phyloP scores from a whole-genome alignment of 257 asterid species.

The Solanum clarkiae region DNA sequence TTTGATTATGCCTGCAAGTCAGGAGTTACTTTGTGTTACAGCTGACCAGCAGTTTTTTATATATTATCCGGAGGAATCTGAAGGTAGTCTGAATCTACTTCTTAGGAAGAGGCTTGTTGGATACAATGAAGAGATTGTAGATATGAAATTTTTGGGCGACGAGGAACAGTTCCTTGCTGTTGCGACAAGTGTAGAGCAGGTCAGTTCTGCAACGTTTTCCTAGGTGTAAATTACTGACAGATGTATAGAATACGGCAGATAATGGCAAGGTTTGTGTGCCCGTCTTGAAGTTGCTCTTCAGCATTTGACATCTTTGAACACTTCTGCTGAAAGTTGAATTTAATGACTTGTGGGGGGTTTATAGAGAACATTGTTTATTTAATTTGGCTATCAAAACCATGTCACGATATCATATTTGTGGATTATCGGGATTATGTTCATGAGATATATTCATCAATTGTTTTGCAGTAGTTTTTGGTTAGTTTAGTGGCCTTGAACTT shows the following conservation, averaged over 20 bases:
- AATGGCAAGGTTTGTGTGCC: not conserved
- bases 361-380: not conserved
- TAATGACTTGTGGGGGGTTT: not conserved
- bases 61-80: conserved; percentile 46
- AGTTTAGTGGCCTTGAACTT: not conserved
- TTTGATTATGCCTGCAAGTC: conserved; percentile 61
- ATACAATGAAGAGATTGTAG: conserved; percentile 88
- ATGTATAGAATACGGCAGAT: not conserved
- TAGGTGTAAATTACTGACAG: not conserved
- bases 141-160: conserved; percentile 92
- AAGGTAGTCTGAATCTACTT: conserved; percentile 35
- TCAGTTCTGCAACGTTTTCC: conserved; percentile 8
- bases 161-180: conserved; percentile 90
- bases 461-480: not conserved
- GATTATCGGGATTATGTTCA: not conserved
- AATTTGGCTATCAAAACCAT: not conserved
- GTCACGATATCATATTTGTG: not conserved
- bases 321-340: not conserved
- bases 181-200: conserved; percentile 92
- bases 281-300: not conserved
- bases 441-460: not conserved
- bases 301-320: not conserved
- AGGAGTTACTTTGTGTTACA: conserved; percentile 77
- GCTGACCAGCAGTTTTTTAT: conserved; percentile 93
- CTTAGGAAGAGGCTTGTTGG: conserved; percentile 79